These are phyloP conservation scores for Termitomyces sp. DNA, from an alignment of 768 basidiomycete species.

Conservation along the genomic window DNA sequence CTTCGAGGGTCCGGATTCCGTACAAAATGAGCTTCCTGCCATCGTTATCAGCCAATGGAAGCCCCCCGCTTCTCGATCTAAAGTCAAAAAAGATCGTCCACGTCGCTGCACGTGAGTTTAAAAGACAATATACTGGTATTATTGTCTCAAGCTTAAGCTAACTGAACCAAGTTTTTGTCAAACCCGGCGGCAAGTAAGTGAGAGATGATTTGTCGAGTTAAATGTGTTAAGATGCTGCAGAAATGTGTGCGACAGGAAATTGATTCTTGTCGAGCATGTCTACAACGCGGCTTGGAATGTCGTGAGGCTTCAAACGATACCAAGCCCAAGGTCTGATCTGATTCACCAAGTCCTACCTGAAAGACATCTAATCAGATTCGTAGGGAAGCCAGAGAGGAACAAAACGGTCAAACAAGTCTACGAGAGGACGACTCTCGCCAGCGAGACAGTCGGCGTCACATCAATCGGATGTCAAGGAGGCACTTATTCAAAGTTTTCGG, in stretches of 20 bases:
- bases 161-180: not conserved
- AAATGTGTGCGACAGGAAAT: not conserved
- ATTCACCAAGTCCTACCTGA: not conserved
- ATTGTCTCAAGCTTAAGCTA: not conserved
- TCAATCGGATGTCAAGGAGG: not conserved
- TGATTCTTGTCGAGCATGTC: not conserved
- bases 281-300: not conserved
- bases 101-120: constrained; percentile 1
- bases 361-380: not conserved
- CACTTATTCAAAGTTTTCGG: not conserved
- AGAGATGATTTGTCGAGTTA: not conserved
- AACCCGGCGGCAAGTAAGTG: not conserved
- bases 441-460: not conserved
- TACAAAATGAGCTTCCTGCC: not conserved
- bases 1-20: not conserved
- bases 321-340: not conserved
- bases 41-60: not conserved
- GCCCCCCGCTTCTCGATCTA: not conserved
- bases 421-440: not conserved
- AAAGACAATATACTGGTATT: not conserved
- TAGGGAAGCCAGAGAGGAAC: not conserved
- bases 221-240: not conserved
- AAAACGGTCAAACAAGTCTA: not conserved
- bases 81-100: not conserved
- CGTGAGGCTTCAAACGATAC: not conserved